Base-by-base conservation (phyloP, 1,139 yeast genomes). In the Protomyces inouyei region DNA sequence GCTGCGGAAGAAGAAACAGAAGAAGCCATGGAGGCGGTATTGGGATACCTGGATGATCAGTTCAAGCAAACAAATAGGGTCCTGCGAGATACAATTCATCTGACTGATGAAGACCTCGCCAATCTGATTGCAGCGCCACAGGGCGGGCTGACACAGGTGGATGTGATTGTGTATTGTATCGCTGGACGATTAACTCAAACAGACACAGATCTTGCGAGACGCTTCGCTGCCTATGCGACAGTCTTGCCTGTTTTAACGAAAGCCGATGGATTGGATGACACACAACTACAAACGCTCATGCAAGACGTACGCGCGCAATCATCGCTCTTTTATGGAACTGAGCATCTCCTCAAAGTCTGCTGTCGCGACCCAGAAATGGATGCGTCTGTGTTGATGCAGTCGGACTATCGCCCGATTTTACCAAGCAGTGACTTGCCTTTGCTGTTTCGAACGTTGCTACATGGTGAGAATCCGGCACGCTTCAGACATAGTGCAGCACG, bases 321-420 rank as follows among this genome's bases (percentile, higher is more conserved):
- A 5, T 40, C 52, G 12, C 53, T 45, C 10, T 45, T 56, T 10
- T 18, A 18, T 4, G 55, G 40, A 10, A 52, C 38, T 8, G 43
- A 18, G 16, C 43, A 23, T 16, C 38, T 18, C 14, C 18, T 52
- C 25, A 28, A 21, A 32, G 37, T 52, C 21, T 59, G 57, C n/a
- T 59, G 63, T 21, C 14, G 37, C 28, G 63, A 59, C 32, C 63
- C 63, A 5, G 63, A 59, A 40, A 59, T 59, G 25, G 63, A 59
- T 16, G 63, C 63, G n/a, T 59, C 63, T 12, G 45, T 59, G 46
- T 38, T 59, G 57, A 59, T 59, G 63, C 63, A 52, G 23, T 48
- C 53, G 4, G 43, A 23, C n/a, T 59, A 59, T 36, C 28, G 18
- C 10, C 45, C 57, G n/a, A 14, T 6, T 6, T 21, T 59, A 37